Evolutionary conservation across 2,329 filamentous ascomycete species (phyloP).

Genomic region (Trematosphaeria pertusa): DNA sequence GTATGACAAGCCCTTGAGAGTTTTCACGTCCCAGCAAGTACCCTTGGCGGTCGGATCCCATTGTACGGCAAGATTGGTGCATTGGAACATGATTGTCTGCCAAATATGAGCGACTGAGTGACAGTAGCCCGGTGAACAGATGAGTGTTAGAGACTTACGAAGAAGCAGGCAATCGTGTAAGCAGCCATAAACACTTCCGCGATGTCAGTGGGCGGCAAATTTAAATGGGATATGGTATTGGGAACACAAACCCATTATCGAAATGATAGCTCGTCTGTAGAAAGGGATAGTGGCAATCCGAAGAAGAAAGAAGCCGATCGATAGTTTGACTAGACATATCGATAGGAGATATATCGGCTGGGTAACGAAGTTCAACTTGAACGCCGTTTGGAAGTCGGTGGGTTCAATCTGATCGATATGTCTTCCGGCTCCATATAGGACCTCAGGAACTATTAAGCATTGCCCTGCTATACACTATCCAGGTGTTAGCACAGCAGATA

Average conservation of each 20-base stretch:
- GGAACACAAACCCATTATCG: conserved; percentile 56
- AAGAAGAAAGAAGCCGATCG: conserved; percentile 58
- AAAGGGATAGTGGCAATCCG: conserved; percentile 50
- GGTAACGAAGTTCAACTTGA: conserved; percentile 57
- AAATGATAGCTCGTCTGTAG: conserved; percentile 53
- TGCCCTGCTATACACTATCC: conserved; percentile 49
- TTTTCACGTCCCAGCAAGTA: conserved; percentile 52
- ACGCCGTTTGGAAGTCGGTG: conserved; percentile 41
- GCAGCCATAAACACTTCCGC: conserved; percentile 50
- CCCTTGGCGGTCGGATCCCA: conserved; percentile 53
- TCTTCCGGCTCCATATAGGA: conserved; percentile 54
- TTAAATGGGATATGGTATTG: neutral
- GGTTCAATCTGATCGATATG: conserved; percentile 54
- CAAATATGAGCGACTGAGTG: neutral
- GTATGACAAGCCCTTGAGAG: conserved; percentile 53
- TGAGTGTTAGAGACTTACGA: conserved; percentile 34
- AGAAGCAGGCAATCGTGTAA: conserved; percentile 54
- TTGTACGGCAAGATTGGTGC: conserved; percentile 53
- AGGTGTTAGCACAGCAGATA: conserved; percentile 8
- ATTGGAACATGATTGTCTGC: conserved; percentile 57
- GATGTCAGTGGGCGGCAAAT: conserved; percentile 7
- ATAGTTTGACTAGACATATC: conserved; percentile 57
- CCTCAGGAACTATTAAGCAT: conserved; percentile 50
- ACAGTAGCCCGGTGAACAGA: no score
- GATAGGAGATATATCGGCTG: conserved; percentile 57